Base-by-base conservation (phyloP, 1,139 yeast species). In the Candida sanyaensis region DNA sequence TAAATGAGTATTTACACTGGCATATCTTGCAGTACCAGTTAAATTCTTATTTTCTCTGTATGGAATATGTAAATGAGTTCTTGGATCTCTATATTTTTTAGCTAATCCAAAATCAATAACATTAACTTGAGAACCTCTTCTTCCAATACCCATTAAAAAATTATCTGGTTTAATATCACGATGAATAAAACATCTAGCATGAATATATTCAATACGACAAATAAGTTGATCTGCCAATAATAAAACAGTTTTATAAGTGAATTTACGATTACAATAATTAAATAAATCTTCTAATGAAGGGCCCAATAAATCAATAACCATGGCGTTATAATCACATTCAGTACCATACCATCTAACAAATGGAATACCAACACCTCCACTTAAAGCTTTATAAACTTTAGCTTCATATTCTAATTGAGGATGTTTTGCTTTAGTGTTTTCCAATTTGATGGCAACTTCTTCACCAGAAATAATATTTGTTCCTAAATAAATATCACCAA, bases 341-440 rank as follows among this genome's bases (percentile, higher is more conserved):
- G 96, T 88, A 36, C 99, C 99, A 66, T 84, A 93, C 97, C 97
- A 93, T 66, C 98, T 83, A 38, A 92, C 92, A 69, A 91, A 92
- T 3, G 99, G 98, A 50, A 93, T 92, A 38, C 99, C 99, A 33
- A 93, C 96, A 34, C 98, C 98, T 30, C 99, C 99, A 55, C 96
- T 88, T 49, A 93, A 75, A 6, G 96, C 93, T 66, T 88, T 90
- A 73, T 92, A 92, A 31, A 92, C 98, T 58, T 95, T 84, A 10
- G 97, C 96, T 69, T 93, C 99, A 64, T 93, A 93, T 63, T 92
- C 98, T 57, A 93, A 78, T 71, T 93, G 99, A 2, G 99, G 99
- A 64, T 93, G 98, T 63, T 91, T 88, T 2, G 98, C 97, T 53
- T 88, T 79, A 51, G 88, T 83, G 57, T 89, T 86, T 65, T 93